Evolutionary conservation across 1,139 yeast species (phyloP), one percentile per base, ranked within the genome.

Genomic region (Candida mesenterica): DNA sequence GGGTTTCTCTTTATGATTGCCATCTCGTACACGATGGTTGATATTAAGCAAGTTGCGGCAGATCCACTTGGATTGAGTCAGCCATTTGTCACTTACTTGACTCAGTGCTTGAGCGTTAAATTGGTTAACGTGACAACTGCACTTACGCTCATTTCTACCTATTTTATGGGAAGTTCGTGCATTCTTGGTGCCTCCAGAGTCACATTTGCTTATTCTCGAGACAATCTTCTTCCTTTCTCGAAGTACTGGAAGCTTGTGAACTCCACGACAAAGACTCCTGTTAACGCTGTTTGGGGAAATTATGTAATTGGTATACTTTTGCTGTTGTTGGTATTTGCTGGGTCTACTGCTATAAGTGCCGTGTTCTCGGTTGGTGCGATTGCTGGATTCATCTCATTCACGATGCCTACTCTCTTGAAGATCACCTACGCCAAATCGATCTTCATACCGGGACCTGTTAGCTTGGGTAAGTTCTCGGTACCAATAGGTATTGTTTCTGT

Each of bases 341-440:
- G 86, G 26, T 78, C 72, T 37, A 68, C 75, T 10, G 84, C 88
- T 30, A 77, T 82, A 48, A 81, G 78, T 28, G 90, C 90, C 32
- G 79, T 81, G 39, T 82, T 82, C 61, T 79, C 86, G 1, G 85
- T 82, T 25, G 88, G 88, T 33, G 89, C 87, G 36, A 81, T 82
- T 52, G 76, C 85, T 14, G 81, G 86, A 0, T 81, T 80, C 50
- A 70, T 82, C 41, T 81, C 89, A 1, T 82, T 82, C 55, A 70
- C 78, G 13, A 62, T 78, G 46, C 90, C 90, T 16, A 76, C 82
- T n/a, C 54, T 77, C 4, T 67, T 82, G 45, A 77, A 80, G 50
- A 71, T 79, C 43, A 72, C 82, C 1, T 74, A 69, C 45, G 72
- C 82, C 9, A 61, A 73, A 38, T 61, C 73, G 14, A 61, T 68